phyloP scores from a whole-genome alignment of 768 basidiomycete species.

The Termitomyces sp. region DNA sequence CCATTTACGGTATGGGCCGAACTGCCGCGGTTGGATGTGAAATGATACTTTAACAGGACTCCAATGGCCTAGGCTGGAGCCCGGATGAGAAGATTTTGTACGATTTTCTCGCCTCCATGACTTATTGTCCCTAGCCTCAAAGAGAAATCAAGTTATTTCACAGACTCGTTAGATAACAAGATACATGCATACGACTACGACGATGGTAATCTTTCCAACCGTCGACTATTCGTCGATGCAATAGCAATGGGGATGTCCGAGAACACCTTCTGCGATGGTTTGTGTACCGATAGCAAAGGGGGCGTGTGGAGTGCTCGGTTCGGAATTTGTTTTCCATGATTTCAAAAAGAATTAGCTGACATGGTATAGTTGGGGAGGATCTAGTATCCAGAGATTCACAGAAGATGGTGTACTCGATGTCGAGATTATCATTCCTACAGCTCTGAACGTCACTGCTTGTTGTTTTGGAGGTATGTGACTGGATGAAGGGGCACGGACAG shows the following conservation, averaged over 20 bases:
- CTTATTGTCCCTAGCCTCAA: background rate
- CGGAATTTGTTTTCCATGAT: constrained; percentile 2
- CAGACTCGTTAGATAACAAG: constrained; percentile 58
- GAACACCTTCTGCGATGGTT: constrained; percentile 54
- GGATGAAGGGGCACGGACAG: background rate
- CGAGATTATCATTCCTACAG: constrained; percentile 56
- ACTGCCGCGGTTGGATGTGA: constrained; percentile 3
- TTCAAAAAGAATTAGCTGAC: constrained; percentile 5
- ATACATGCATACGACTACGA: constrained; percentile 67
- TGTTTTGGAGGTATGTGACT: constrained; percentile 54
- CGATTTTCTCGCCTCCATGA: constrained; percentile 15
- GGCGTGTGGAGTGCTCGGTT: constrained; percentile 61
- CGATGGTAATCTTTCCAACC: constrained; percentile 49
- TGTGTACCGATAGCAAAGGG: constrained; percentile 60
- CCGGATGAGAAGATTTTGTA: constrained; percentile 57
- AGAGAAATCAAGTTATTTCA: constrained; percentile 51
- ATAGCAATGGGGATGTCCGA: constrained; percentile 44
- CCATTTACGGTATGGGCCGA: constrained; percentile 51
- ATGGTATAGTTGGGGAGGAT: constrained; percentile 54
- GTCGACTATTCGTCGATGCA: constrained; percentile 53
- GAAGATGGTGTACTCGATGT: constrained; percentile 48
- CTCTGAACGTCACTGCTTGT: constrained; percentile 58
- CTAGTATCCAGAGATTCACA: constrained; percentile 50
- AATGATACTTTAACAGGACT: constrained; percentile 35
- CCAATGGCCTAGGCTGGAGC: constrained; percentile 63